Conservation (phyloP, 1,139 yeast species). For the Kurtzmaniella quercitrusa region DNA sequence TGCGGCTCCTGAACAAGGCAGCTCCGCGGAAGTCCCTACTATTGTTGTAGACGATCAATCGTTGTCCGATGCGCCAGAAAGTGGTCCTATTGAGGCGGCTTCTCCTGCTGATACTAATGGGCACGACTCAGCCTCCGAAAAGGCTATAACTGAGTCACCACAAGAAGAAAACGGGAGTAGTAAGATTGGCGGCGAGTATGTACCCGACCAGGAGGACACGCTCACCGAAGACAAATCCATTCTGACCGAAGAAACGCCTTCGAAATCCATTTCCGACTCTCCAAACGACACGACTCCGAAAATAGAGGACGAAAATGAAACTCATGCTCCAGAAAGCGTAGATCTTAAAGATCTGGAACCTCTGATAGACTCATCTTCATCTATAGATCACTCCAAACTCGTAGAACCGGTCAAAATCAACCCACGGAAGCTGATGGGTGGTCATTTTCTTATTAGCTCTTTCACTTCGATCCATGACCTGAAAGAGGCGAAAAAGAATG, state of each 20-base stretch:
- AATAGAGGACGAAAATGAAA: background rate
- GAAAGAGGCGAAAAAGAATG: slow-evolving; percentile 42
- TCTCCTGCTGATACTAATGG: background rate
- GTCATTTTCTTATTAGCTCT: slow-evolving; percentile 6
- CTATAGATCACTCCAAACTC: background rate
- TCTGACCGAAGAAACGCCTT: background rate
- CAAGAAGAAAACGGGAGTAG: background rate
- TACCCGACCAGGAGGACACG: background rate
- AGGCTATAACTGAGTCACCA: background rate
- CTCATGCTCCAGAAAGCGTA: background rate
- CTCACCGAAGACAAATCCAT: background rate
- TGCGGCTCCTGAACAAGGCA: background rate
- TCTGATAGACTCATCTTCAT: background rate
- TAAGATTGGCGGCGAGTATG: background rate
- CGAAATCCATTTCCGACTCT: background rate
- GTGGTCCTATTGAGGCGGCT: background rate
- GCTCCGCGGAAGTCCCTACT: slow-evolving; percentile 2
- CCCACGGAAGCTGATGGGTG: slow-evolving; percentile 1
- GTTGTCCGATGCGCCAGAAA: background rate
- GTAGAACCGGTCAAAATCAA: background rate
- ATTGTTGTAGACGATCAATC: slow-evolving; percentile 5
- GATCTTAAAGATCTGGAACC: background rate
- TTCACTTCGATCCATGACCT: slow-evolving; percentile 7
- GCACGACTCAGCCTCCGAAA: slow-evolving; percentile 5
- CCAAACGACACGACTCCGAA: background rate